Evolutionary conservation across 23 red algal species (phyloP).

Genomic region (Rhodosorus marinus): DNA sequence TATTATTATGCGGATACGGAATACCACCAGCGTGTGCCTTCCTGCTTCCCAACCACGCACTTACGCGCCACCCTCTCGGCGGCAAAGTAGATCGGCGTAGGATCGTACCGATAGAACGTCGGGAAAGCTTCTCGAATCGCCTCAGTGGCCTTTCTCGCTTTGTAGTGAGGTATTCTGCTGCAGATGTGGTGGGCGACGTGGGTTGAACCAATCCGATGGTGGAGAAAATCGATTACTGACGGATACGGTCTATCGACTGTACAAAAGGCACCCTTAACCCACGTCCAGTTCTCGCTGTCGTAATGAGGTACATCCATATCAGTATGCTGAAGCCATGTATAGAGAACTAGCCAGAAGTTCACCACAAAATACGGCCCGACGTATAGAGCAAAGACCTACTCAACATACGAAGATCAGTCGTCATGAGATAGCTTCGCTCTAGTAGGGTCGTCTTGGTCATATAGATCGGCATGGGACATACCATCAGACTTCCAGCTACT

Average conservation of each 20-base stretch:
- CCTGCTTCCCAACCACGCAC: not conserved
- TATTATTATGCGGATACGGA: not conserved
- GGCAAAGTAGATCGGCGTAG: constrained; percentile 38
- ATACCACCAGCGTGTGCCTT: constrained; percentile 4
- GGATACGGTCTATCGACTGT: constrained; percentile 68
- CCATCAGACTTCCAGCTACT: not conserved
- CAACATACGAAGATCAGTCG: no score
- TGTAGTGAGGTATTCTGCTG: constrained; percentile 76
- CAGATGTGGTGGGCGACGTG: constrained; percentile 92
- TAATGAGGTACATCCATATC: constrained; percentile 81
- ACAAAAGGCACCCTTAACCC: constrained; percentile 54
- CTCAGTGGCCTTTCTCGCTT: constrained; percentile 45
- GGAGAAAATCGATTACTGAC: constrained; percentile 49
- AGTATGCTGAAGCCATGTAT: constrained; percentile 89
- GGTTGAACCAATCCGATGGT: constrained; percentile 75
- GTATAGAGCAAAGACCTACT: constrained; percentile 14
- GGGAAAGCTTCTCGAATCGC: constrained; percentile 55
- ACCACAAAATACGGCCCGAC: constrained; percentile 68
- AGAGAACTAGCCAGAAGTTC: constrained; percentile 82
- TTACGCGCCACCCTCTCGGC: constrained; percentile 12
- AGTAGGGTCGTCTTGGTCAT: no score
- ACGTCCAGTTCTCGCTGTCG: constrained; percentile 39
- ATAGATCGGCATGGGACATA: no score
- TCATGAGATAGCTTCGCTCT: no score
- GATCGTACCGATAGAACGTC: constrained; percentile 53